A percentile compares a stretch with the other conserved stretches of the same genome.
Conservation (phyloP, 495 filamentous ascomycete genomes). For the Penicillium maclennaniae region DNA sequence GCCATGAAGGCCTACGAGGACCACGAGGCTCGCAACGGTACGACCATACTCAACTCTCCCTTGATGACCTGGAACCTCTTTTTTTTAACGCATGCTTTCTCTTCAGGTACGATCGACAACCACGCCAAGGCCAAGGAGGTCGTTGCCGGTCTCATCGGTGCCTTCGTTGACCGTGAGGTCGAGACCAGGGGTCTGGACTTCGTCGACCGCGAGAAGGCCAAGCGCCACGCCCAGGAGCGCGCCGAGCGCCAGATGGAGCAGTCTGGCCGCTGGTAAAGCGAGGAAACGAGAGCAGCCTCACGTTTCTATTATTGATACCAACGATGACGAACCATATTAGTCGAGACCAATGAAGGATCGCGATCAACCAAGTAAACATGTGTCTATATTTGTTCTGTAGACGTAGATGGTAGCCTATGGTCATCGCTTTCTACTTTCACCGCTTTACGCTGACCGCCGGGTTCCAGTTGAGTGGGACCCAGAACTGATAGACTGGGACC, state of each 20-base stretch:
- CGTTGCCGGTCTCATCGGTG: conserved; percentile 62
- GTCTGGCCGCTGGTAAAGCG: conserved; percentile 14
- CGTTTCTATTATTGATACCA: neutral
- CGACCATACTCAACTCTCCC: neutral
- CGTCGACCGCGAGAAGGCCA: conserved; percentile 64
- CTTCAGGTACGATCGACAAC: conserved; percentile 56
- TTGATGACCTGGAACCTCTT: neutral
- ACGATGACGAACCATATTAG: neutral
- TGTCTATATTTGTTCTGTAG: neutral
- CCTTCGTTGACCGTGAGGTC: conserved; percentile 67
- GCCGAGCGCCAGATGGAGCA: conserved; percentile 31
- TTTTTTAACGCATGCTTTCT: neutral
- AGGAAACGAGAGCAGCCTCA: neutral
- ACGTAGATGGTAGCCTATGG: too few species aligned
- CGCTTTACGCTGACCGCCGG: too few species aligned
- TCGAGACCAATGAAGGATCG: neutral
- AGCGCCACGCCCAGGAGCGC: conserved; percentile 57
- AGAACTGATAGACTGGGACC: too few species aligned
- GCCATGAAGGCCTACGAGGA: conserved; percentile 73
- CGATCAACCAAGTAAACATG: neutral
- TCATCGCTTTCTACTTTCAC: neutral
- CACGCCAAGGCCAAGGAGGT: conserved; percentile 71
- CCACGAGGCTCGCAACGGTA: conserved; percentile 60
- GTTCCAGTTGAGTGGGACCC: too few species aligned
- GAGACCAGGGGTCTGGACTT: conserved; percentile 71